These are phyloP conservation scores for Diutina pseudorugosa DNA, from an alignment of 1,139 yeast species.

Conservation along the genomic window DNA sequence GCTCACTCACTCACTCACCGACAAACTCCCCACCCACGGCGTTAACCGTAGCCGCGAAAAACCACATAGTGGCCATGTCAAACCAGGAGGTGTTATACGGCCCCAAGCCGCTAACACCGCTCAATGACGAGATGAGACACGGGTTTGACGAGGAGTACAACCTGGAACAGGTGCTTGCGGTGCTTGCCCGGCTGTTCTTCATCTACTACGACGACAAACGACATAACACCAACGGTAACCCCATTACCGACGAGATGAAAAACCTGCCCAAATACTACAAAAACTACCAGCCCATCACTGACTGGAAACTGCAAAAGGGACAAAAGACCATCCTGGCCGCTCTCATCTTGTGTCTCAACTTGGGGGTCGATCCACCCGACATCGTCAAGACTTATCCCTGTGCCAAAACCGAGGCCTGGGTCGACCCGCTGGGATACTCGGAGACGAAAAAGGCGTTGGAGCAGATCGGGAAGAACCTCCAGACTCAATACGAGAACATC, in stretches of 20 bases:
- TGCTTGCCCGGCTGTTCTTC: conserved; percentile 60
- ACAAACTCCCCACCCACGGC: too few relatives aligned
- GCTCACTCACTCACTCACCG: too few relatives aligned
- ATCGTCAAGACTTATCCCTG: conserved; percentile 89
- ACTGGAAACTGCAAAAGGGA: conserved; percentile 87
- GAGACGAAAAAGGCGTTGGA: conserved; percentile 91
- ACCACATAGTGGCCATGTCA: neutral
- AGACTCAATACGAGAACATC: conserved; percentile 79
- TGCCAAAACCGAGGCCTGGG: conserved; percentile 88
- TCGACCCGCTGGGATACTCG: conserved; percentile 73
- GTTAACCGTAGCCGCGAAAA: neutral
- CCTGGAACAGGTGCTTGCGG: conserved; percentile 52
- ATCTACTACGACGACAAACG: conserved; percentile 83
- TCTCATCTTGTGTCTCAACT: conserved; percentile 72
- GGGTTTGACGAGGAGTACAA: conserved; percentile 66
- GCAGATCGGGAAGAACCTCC: conserved; percentile 79
- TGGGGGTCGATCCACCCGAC: conserved; percentile 98
- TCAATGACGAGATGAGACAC: conserved; percentile 55
- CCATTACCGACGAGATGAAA: conserved; percentile 48
- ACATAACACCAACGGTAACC: conserved; percentile 83
- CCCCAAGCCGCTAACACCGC: conserved; percentile 23
- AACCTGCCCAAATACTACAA: conserved; percentile 27
- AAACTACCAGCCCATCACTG: conserved; percentile 60
- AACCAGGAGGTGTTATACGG: neutral
- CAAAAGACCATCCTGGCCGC: conserved; percentile 96